Evolutionary conservation across 257 asterid genomes (phyloP).

Genomic region (Nicotiana noctiflora): DNA sequence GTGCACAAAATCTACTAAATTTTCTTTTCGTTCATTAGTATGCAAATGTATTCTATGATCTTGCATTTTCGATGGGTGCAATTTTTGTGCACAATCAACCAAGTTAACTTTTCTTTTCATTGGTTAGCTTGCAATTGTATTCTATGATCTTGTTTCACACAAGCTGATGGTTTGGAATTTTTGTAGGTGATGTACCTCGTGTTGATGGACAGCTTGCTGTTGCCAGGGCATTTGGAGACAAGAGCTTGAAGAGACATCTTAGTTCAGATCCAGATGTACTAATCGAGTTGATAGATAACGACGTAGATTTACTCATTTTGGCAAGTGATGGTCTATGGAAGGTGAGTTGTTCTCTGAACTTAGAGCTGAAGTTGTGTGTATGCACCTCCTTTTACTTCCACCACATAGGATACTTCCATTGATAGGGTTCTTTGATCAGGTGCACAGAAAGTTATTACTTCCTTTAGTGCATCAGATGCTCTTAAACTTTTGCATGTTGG

Average conservation of each 20-base stretch:
- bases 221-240: conserved; percentile 95
- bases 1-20: not conserved
- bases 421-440: not conserved
- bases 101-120: not conserved
- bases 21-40: not conserved
- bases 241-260: conserved; percentile 78
- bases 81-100: not conserved
- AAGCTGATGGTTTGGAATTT: conserved; percentile 1
- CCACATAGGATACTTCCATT: not conserved
- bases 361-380: not conserved
- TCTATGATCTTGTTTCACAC: not conserved
- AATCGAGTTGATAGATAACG: conserved; percentile 52
- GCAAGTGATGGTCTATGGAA: conserved; percentile 96
- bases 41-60: not conserved
- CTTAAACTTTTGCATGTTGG: too few species aligned
- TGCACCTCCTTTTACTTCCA: not conserved
- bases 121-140: not conserved
- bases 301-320: conserved; percentile 57
- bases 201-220: conserved; percentile 95
- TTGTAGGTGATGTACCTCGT: conserved; percentile 81
- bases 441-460: too few species aligned
- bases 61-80: too few species aligned
- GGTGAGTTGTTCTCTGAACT: conserved; percentile 26
- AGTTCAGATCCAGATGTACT: conserved; percentile 76
- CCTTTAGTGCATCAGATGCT: too few species aligned